These are phyloP conservation scores for Ilyonectria robusta DNA, from an alignment of 2,329 filamentous ascomycete genomes.

Conservation along the genomic window DNA sequence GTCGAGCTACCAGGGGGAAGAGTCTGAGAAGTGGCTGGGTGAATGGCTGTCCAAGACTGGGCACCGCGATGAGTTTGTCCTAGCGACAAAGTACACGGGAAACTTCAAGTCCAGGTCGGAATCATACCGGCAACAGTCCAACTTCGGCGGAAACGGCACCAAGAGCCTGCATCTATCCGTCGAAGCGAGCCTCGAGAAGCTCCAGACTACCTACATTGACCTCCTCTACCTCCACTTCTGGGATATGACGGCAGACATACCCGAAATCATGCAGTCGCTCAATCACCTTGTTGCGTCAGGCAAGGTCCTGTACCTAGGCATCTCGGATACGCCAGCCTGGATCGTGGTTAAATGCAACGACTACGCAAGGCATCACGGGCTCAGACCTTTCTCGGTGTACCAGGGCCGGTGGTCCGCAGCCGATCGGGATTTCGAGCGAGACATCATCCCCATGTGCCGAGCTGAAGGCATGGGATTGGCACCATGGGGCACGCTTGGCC, in stretches of 20 bases:
- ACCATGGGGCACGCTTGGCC: slow-evolving; percentile 67
- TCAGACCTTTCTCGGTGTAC: slow-evolving; percentile 46
- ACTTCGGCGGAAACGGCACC: slow-evolving; percentile 56
- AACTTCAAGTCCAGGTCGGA: slow-evolving; percentile 51
- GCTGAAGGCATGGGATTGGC: slow-evolving; percentile 57
- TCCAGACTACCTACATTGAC: slow-evolving; percentile 54
- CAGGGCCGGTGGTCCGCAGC: slow-evolving; percentile 47
- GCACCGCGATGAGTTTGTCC: slow-evolving; percentile 59
- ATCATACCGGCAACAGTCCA: slow-evolving; percentile 40
- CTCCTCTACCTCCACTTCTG: slow-evolving; percentile 49
- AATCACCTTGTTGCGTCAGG: slow-evolving; percentile 44
- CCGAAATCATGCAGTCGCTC: slow-evolving; percentile 48
- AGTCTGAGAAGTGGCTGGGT: slow-evolving; percentile 66
- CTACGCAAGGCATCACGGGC: slow-evolving; percentile 45
- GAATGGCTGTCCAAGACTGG: slow-evolving; percentile 62
- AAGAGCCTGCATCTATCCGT: slow-evolving; percentile 56
- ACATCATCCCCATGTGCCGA: slow-evolving; percentile 48
- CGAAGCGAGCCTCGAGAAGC: slow-evolving; percentile 56
- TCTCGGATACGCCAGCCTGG: slow-evolving; percentile 49
- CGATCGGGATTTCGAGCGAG: slow-evolving; percentile 43
- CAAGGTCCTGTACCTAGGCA: slow-evolving; percentile 48
- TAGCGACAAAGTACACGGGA: slow-evolving; percentile 63
- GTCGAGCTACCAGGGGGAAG: slow-evolving; percentile 63
- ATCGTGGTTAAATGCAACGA: slow-evolving; percentile 45
- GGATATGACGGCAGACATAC: slow-evolving; percentile 42